Conservation (phyloP, 805 yeast species). For the Pichia manshurica region DNA sequence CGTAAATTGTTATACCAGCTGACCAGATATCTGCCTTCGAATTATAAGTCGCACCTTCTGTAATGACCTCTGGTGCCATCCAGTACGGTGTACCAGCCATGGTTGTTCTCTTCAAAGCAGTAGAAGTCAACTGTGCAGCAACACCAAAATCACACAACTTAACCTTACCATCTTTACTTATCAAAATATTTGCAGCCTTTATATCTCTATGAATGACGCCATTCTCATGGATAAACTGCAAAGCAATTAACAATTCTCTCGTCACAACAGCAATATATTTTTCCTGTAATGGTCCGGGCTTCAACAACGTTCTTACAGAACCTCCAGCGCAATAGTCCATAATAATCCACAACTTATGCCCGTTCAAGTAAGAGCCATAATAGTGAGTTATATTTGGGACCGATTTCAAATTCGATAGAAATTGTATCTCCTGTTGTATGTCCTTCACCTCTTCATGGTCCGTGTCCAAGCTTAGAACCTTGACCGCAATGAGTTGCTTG, state of each 20-base stretch:
- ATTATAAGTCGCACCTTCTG: slow-evolving; percentile 85
- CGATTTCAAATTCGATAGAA: slow-evolving; percentile 72
- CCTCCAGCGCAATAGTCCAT: slow-evolving; percentile 99
- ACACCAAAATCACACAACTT: slow-evolving; percentile 97
- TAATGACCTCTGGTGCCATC: slow-evolving; percentile 99
- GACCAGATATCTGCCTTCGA: slow-evolving; percentile 97
- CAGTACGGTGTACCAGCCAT: slow-evolving; percentile 96
- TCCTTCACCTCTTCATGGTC: slow-evolving; percentile 92
- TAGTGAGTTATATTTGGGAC: slow-evolving; percentile 92
- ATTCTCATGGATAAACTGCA: slow-evolving; percentile 74
- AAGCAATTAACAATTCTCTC: slow-evolving; percentile 73
- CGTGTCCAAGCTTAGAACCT: slow-evolving; percentile 86
- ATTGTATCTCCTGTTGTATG: slow-evolving; percentile 88
- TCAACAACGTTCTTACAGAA: slow-evolving; percentile 74
- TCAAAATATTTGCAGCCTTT: slow-evolving; percentile 91
- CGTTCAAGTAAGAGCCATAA: slow-evolving; percentile 80
- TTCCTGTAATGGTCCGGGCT: slow-evolving; percentile 87
- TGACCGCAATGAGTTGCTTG: slow-evolving; percentile 82
- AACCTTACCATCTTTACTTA: slow-evolving; percentile 77
- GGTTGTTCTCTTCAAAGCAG: slow-evolving; percentile 75
- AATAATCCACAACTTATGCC: slow-evolving; percentile 92
- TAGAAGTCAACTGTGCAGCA: slow-evolving; percentile 83
- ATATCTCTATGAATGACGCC: slow-evolving; percentile 95
- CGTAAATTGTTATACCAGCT: slow-evolving; percentile 87
- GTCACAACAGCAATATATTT: slow-evolving; percentile 74